Base-by-base conservation (phyloP, 805 yeast genomes). In the Zygoascus ofunaensis region DNA sequence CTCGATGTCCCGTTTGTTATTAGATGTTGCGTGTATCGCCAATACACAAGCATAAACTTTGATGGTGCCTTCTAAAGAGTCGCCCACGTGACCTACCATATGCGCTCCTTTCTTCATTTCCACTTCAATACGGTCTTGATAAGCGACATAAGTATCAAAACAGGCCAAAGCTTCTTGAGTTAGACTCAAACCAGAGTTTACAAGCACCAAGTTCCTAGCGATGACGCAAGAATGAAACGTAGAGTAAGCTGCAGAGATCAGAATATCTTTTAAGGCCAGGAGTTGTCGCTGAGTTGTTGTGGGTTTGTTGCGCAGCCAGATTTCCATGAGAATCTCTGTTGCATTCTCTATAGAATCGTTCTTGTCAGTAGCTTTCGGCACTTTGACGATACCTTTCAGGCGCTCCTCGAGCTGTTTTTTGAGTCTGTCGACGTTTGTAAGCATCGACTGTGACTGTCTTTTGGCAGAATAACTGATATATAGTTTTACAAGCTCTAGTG, bases 211-310 rank as follows among this genome's bases (percentile, higher is more conserved):
- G 36, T 57, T 49, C 4, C 68, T 57, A 59, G 62, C 53, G 19
- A 63, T 50, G n/a, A 45, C 43, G 4, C 58, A 52, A 4, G 68
- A 64, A 47, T 64, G 62, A 48, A 62, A 63, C 3, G 67, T 59
- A 30, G 52, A 38, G 24, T 45, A 43, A 21, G 52, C 48, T 8
- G 56, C 55, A 18, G 48, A 38, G 33, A 44, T 35, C 20, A 58
- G 46, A 0, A 47, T 34, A 8, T 44, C 47, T 5, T 26, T 26
- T 8, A 26, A 8, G 12, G 7, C 7, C 30, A 26, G 12, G 30
- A 12, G 30, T 26, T 12, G 7, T 7, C 10, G 7, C 12, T 26
- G 30, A n/a, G n/a, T n/a, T n/a, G n/a, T n/a, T n/a, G n/a, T n/a
- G n/a, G n/a, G n/a, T n/a, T n/a, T n/a, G 30, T 26, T 26, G 30